Percentiles rank a stretch among this genome's conserved stretches.
phyloP scores from a whole-genome alignment of 2,329 filamentous ascomycete genomes.

The Diaporthe batatas region DNA sequence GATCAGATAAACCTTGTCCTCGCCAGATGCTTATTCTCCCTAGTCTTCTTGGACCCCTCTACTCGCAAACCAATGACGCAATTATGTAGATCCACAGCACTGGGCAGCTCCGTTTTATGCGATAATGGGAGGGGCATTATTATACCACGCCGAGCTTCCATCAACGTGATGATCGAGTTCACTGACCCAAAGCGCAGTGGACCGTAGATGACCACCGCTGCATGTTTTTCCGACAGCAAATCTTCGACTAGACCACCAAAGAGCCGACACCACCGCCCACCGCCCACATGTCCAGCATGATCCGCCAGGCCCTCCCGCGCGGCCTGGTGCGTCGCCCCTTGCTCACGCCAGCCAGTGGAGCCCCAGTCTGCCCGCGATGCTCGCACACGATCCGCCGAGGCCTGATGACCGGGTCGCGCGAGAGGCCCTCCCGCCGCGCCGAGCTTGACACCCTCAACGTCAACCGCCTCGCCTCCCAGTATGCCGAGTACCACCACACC shows the following conservation, averaged over 20 bases:
- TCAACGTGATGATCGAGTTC: background rate
- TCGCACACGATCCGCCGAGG: slow-evolving; percentile 49
- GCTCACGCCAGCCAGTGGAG: background rate
- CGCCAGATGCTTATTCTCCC: background rate
- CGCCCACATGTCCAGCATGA: slow-evolving; percentile 45
- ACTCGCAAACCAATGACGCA: slow-evolving; percentile 23
- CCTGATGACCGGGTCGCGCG: slow-evolving; percentile 49
- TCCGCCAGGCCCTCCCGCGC: slow-evolving; percentile 48
- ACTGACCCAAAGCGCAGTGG: background rate
- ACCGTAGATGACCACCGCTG: background rate
- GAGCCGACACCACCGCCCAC: background rate
- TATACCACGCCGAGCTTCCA: slow-evolving; percentile 11
- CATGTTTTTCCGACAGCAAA: background rate
- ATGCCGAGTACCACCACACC: slow-evolving; percentile 64
- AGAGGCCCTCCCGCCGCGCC: slow-evolving; percentile 47
- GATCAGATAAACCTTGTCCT: slow-evolving; percentile 17
- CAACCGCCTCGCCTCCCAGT: slow-evolving; percentile 59
- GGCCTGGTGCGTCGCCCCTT: slow-evolving; percentile 45
- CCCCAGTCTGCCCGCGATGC: slow-evolving; percentile 34
- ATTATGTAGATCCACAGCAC: slow-evolving; percentile 28
- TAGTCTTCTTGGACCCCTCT: background rate
- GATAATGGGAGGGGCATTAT: slow-evolving; percentile 6
- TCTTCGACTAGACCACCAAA: background rate
- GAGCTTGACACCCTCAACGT: slow-evolving; percentile 65
- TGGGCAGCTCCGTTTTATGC: background rate